Base-by-base conservation (phyloP, 495 filamentous ascomycete genomes). In the Massariosphaeria phaeospora region DNA sequence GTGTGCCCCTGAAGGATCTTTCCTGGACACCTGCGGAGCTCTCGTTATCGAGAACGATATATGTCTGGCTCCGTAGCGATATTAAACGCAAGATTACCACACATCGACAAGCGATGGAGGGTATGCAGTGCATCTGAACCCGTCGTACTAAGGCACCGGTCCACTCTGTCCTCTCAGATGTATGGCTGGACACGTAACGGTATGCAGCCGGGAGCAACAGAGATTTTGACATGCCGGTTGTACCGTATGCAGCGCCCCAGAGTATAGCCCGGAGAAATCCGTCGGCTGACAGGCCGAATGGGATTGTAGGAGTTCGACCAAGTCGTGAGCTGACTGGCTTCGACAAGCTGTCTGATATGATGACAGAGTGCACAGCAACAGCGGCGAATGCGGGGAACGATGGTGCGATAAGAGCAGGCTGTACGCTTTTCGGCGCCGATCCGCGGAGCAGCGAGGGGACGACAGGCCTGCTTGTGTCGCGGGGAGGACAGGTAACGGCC, bases 171-270 rank as follows among this genome's bases (percentile, higher is more conserved):
- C n/a, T n/a, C n/a, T n/a, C n/a, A n/a, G n/a, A n/a, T n/a, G n/a
- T n/a, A n/a, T n/a, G n/a, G n/a, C n/a, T n/a, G n/a, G n/a, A n/a
- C n/a, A n/a, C n/a, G n/a, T n/a, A n/a, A n/a, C n/a, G n/a, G n/a
- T n/a, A n/a, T n/a, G n/a, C n/a, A n/a, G n/a, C n/a, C 20, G 10
- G 38, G 18, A 26, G 30, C 30, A 45, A 27, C 33, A 31, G 26
- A 52, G 55, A 53, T 59, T 48, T 59, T 59, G 55, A 59, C 49
- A 52, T 10, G 12, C 10, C 11, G 5, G 49, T 52, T 34, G 36
- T 30, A 43, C n/a, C n/a, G n/a, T n/a, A 15, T 23, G 36, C 49
- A 23, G 24, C 36, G 33, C 23, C 15, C 10, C 24, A 17, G 25
- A 24, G 18, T n/a, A n/a, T n/a, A n/a, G n/a, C n/a, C 25, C 1